Evolutionary conservation across 1,284 basidiomycete genomes (phyloP).

Genomic region (Ceratobasidium sp.): DNA sequence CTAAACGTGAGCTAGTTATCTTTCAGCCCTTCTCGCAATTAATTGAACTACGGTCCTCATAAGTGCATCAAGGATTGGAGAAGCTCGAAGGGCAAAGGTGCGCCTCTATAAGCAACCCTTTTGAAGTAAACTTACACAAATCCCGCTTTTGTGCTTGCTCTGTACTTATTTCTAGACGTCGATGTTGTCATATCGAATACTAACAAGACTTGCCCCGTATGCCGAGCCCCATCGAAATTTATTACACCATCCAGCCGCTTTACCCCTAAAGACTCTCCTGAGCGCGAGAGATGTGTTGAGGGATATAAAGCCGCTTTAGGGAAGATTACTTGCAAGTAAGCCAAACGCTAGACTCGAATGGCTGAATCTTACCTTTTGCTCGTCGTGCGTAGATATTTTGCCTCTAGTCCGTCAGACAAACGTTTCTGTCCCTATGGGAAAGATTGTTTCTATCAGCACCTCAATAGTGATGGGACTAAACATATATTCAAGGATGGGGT

Average conservation of each 20-base stretch:
- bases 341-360: neutral
- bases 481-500: slow-evolving; percentile 46
- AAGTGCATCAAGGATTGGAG: slow-evolving; percentile 51
- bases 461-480: slow-evolving; percentile 44
- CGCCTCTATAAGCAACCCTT: neutral
- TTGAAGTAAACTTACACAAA: neutral
- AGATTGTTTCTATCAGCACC: slow-evolving; percentile 51
- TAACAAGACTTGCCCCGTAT: slow-evolving; percentile 51
- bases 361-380: neutral
- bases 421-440: slow-evolving; percentile 50
- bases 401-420: slow-evolving; percentile 40
- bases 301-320: slow-evolving; percentile 49
- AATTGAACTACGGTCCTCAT: no score
- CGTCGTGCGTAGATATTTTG: slow-evolving; percentile 39
- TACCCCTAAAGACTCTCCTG: slow-evolving; percentile 48
- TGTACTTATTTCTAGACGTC: slow-evolving; percentile 20
- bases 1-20: slow-evolving; percentile 36
- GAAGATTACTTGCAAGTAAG: slow-evolving; percentile 49
- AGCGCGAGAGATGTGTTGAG: slow-evolving; percentile 46
- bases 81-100: slow-evolving; percentile 37
- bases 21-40: neutral
- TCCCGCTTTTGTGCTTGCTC: neutral
- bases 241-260: slow-evolving; percentile 51
- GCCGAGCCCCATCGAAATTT: slow-evolving; percentile 49
- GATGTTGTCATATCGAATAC: slow-evolving; percentile 48